Evolutionary conservation across 352 stramenopile species (phyloP).

Genomic region (Peronospora destructor): DNA sequence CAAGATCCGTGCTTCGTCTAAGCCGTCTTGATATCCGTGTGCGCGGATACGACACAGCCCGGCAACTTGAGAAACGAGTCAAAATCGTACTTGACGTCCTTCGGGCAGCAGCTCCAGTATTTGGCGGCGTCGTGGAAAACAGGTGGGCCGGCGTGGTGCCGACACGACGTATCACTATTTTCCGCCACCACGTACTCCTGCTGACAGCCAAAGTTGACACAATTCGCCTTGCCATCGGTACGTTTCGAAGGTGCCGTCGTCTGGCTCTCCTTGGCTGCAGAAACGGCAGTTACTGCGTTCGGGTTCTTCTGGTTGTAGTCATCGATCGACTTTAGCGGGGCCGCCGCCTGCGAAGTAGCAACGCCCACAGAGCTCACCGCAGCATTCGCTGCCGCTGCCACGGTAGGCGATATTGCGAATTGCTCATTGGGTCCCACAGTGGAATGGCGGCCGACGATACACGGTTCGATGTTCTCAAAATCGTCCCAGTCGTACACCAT

Average conservation of each 20-base stretch:
- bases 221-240: slow-evolving; percentile 86
- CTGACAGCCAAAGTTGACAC: slow-evolving; percentile 89
- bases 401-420: slow-evolving; percentile 78
- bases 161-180: slow-evolving; percentile 69
- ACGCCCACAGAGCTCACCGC: slow-evolving; percentile 25
- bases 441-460: slow-evolving; percentile 64
- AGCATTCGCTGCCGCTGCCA: slow-evolving; percentile 53
- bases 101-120: slow-evolving; percentile 91
- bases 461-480: slow-evolving; percentile 87
- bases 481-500: no score
- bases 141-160: slow-evolving; percentile 80
- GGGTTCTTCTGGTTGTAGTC: slow-evolving; percentile 91
- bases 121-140: slow-evolving; percentile 93
- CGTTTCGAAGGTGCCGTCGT: slow-evolving; percentile 36
- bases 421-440: slow-evolving; percentile 54
- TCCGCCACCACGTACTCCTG: slow-evolving; percentile 88
- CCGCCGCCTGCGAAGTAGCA: slow-evolving; percentile 8
- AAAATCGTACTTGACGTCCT: slow-evolving; percentile 90
- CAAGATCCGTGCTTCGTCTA: slow-evolving; percentile 13
- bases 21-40: slow-evolving; percentile 64
- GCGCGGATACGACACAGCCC: slow-evolving; percentile 75
- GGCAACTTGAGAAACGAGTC: slow-evolving; percentile 89
- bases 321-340: slow-evolving; percentile 87
- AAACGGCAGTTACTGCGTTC: slow-evolving; percentile 81
- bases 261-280: slow-evolving; percentile 53